phyloP scores from a whole-genome alignment of 2,329 filamentous ascomycete genomes.

The Penicillium nordicum region DNA sequence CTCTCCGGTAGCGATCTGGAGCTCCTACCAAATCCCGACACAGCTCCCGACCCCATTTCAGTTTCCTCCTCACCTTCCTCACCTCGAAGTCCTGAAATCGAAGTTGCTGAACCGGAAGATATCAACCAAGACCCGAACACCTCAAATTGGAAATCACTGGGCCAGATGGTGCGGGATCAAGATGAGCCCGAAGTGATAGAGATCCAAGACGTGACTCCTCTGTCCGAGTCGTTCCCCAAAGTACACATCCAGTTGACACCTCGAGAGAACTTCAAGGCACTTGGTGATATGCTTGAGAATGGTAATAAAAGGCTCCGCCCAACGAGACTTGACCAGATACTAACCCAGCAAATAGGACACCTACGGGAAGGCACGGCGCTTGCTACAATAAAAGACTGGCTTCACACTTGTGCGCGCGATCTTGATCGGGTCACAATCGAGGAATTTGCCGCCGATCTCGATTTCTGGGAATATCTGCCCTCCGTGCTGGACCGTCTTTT shows the following conservation, averaged over 20 bases:
- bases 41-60: slow-evolving; percentile 35
- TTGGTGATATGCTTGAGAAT: slow-evolving; percentile 36
- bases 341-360: slow-evolving; percentile 25
- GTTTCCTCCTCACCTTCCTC: slow-evolving; percentile 44
- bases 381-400: slow-evolving; percentile 41
- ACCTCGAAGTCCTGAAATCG: slow-evolving; percentile 44
- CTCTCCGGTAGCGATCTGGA: slow-evolving; percentile 4
- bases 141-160: slow-evolving; percentile 44
- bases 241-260: slow-evolving; percentile 25
- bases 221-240: slow-evolving; percentile 40
- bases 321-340: not conserved
- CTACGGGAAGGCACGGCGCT: slow-evolving; percentile 32
- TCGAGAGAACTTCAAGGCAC: slow-evolving; percentile 35
- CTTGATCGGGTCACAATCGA: slow-evolving; percentile 36
- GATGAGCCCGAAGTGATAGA: slow-evolving; percentile 34
- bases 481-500: slow-evolving; percentile 40
- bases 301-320: slow-evolving; percentile 24
- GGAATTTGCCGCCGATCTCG: slow-evolving; percentile 37
- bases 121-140: slow-evolving; percentile 47
- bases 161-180: slow-evolving; percentile 33
- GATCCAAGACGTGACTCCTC: slow-evolving; percentile 30
- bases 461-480: slow-evolving; percentile 48
- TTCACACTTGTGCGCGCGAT: slow-evolving; percentile 36
- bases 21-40: slow-evolving; percentile 16
- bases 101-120: slow-evolving; percentile 50